Evolutionary conservation across 1,284 basidiomycete species (phyloP).

Genomic region (Stereum hirsutum): DNA sequence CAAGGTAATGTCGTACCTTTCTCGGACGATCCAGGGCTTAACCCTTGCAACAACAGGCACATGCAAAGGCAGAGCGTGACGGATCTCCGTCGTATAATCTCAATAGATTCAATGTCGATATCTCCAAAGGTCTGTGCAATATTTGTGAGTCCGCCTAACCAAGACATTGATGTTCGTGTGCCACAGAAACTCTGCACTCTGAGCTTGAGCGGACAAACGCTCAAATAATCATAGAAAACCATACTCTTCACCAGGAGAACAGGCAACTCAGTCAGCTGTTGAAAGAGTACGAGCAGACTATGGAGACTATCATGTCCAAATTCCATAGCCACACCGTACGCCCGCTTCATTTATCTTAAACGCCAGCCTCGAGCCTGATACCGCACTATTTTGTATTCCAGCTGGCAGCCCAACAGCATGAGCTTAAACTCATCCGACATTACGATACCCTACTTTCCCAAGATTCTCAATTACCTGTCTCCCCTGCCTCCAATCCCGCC

Average conservation of each 20-base stretch:
- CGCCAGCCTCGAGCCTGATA: constrained; percentile 1
- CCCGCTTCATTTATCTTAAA: constrained; percentile 13
- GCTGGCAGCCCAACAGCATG: constrained; percentile 89
- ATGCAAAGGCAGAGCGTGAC: constrained; percentile 64
- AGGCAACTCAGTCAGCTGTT: constrained; percentile 83
- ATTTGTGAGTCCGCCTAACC: background rate
- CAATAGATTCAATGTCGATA: constrained; percentile 88
- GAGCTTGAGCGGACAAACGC: constrained; percentile 89
- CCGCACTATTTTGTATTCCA: constrained; percentile 22
- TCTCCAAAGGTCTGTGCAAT: constrained; percentile 68
- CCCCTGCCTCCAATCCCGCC: constrained; percentile 49
- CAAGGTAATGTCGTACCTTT: constrained; percentile 44
- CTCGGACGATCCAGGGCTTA: background rate
- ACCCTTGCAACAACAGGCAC: constrained; percentile 11
- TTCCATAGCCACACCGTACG: constrained; percentile 89
- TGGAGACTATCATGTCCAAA: constrained; percentile 96
- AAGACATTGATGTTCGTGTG: background rate
- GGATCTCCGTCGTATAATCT: constrained; percentile 77
- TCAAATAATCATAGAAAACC: constrained; percentile 90
- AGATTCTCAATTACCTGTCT: constrained; percentile 54
- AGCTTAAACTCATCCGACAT: constrained; percentile 81
- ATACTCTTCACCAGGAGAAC: constrained; percentile 87
- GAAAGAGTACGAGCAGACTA: constrained; percentile 91
- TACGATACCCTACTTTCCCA: constrained; percentile 84
- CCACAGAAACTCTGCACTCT: constrained; percentile 82